Conservation (phyloP, 179 eudicot species). For the Patellifolia procumbens region DNA sequence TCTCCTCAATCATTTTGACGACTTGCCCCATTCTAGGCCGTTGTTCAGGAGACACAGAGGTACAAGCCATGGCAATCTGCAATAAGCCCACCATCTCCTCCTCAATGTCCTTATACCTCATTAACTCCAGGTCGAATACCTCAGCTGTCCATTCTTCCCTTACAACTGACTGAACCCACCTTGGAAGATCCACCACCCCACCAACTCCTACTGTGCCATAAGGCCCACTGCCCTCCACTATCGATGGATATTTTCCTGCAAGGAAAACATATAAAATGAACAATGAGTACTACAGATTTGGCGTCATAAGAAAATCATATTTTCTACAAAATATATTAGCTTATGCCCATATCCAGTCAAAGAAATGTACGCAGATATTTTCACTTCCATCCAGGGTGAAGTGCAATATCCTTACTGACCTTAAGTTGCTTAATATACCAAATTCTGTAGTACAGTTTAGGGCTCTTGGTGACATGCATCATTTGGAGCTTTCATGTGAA, state of each 20-base stretch:
- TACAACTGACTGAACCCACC: constrained; percentile 93
- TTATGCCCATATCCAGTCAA: too few relatives aligned
- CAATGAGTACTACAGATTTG: background rate
- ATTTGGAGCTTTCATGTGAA: too few relatives aligned
- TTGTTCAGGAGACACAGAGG: constrained; percentile 54
- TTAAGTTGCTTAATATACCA: too few relatives aligned
- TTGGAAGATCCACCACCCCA: constrained; percentile 71
- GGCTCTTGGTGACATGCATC: too few relatives aligned
- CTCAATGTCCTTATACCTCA: constrained; percentile 91
- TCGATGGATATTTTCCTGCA: constrained; percentile 72
- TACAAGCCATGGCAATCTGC: constrained; percentile 89
- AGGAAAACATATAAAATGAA: background rate
- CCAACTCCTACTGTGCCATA: constrained; percentile 49
- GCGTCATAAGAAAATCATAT: background rate
- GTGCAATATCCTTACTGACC: background rate
- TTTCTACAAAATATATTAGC: background rate
- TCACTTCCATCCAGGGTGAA: background rate
- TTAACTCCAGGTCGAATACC: constrained; percentile 89
- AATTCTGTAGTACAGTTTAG: background rate
- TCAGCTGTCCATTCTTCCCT: constrained; percentile 99
- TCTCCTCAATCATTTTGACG: constrained; percentile 73
- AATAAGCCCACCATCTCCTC: constrained; percentile 92
- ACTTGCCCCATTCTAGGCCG: constrained; percentile 76
- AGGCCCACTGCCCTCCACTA: constrained; percentile 54
- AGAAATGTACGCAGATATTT: background rate